These are phyloP conservation scores for Cucurbitaria berberidis DNA, from an alignment of 2,329 filamentous ascomycete genomes.

Conservation along the genomic window DNA sequence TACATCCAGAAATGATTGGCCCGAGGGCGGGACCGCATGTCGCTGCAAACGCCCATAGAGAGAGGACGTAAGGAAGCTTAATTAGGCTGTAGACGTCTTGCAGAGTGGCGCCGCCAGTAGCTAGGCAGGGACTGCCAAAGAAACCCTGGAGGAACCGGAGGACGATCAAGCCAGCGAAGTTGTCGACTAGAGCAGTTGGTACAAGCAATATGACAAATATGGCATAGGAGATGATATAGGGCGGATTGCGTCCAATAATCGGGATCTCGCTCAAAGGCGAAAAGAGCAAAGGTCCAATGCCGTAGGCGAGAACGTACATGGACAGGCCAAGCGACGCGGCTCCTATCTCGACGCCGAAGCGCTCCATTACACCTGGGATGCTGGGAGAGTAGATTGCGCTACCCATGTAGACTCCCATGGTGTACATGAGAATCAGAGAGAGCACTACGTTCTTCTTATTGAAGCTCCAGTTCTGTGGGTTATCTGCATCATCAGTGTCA, in stretches of 20 bases:
- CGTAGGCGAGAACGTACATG: constrained; percentile 67
- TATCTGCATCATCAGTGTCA: constrained; percentile 47
- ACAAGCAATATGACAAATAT: constrained; percentile 72
- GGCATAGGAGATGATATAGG: constrained; percentile 71
- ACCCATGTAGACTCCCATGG: constrained; percentile 64
- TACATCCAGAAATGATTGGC: constrained; percentile 71
- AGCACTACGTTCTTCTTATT: constrained; percentile 47
- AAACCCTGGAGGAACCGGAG: constrained; percentile 51
- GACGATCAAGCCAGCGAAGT: constrained; percentile 68
- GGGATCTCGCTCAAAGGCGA: constrained; percentile 72
- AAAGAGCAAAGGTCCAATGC: constrained; percentile 69
- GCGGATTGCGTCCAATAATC: constrained; percentile 68
- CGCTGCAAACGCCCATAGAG: constrained; percentile 53
- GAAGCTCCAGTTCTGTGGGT: constrained; percentile 51
- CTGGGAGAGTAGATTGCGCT: constrained; percentile 59
- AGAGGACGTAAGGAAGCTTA: constrained; percentile 54
- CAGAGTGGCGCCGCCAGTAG: constrained; percentile 48
- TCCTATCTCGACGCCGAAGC: constrained; percentile 60
- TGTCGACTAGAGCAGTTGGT: constrained; percentile 67
- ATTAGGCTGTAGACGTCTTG: constrained; percentile 51
- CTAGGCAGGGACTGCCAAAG: constrained; percentile 48
- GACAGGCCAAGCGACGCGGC: constrained; percentile 64
- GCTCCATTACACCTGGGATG: constrained; percentile 55
- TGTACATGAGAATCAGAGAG: constrained; percentile 61
- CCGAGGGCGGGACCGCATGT: constrained; percentile 69